Evolutionary conservation across 164 flowering plant species (phyloP).

Genomic region (Piper betle): DNA sequence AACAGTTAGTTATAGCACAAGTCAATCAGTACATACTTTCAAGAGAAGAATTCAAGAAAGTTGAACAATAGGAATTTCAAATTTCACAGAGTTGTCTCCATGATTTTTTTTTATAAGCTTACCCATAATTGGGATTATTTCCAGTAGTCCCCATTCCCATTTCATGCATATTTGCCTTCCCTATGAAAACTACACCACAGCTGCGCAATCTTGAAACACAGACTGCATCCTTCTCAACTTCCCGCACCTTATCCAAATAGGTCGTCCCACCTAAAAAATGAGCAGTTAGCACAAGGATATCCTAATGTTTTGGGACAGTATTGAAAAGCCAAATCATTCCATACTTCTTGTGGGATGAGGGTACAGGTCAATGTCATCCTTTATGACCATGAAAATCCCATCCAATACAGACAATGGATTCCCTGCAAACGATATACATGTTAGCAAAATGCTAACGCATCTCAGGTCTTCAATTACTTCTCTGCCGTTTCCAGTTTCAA

Average conservation of each 20-base stretch:
- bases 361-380: slow-evolving; percentile 87
- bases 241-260: slow-evolving; percentile 68
- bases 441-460: neutral
- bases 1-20: neutral
- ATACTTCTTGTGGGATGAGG: slow-evolving; percentile 75
- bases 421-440: slow-evolving; percentile 28
- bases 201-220: slow-evolving; percentile 70
- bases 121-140: slow-evolving; percentile 92
- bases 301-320: slow-evolving; percentile 50
- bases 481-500: neutral
- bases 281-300: slow-evolving; percentile 2
- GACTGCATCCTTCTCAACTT: slow-evolving; percentile 57
- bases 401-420: slow-evolving; percentile 71
- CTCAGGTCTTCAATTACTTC: neutral
- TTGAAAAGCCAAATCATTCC: slow-evolving; percentile 41
- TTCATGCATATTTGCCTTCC: slow-evolving; percentile 99
- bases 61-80: too few relatives aligned
- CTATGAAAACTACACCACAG: slow-evolving; percentile 80
- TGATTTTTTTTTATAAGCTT: neutral
- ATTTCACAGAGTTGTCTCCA: too few relatives aligned
- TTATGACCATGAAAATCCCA: slow-evolving; percentile 84
- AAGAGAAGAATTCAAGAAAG: neutral
- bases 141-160: slow-evolving; percentile 92
- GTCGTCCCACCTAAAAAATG: slow-evolving; percentile 60
- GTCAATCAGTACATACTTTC: neutral